phyloP scores from a whole-genome alignment of 2,329 filamentous ascomycete genomes.

The Arthrobotrys iridis region DNA sequence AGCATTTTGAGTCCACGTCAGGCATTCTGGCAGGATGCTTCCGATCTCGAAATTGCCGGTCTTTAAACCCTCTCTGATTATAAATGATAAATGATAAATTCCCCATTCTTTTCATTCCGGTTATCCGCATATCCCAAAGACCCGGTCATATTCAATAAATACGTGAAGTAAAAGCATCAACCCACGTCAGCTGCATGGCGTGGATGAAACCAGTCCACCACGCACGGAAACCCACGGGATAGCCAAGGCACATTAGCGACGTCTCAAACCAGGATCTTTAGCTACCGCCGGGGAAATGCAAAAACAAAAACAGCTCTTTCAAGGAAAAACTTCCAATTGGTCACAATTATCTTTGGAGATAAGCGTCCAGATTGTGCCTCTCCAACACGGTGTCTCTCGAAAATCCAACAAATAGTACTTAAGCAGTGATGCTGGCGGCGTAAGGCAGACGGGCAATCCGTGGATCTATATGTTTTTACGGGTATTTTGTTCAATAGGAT shows the following conservation, averaged over 20 bases:
- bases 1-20: not conserved
- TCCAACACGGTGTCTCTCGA: not conserved
- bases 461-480: not conserved
- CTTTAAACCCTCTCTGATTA: not conserved
- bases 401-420: slow-evolving; percentile 5
- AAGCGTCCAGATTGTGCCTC: not conserved
- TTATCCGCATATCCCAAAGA: not conserved
- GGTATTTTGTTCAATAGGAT: not conserved
- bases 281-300: not conserved
- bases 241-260: slow-evolving; percentile 6
- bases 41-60: not conserved
- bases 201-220: slow-evolving; percentile 8
- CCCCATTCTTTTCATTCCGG: not conserved
- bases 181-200: slow-evolving; percentile 19
- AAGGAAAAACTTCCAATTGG: slow-evolving; percentile 11
- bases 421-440: not conserved
- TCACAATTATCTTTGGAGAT: not conserved
- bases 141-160: slow-evolving; percentile 7
- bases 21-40: not conserved
- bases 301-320: not conserved
- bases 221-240: slow-evolving; percentile 9
- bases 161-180: slow-evolving; percentile 1
- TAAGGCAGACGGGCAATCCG: not conserved
- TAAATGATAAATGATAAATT: not conserved
- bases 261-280: slow-evolving; percentile 10